Evolutionary conservation across 2,329 filamentous ascomycete genomes (phyloP).

Genomic region (Fusarium robinianum): DNA sequence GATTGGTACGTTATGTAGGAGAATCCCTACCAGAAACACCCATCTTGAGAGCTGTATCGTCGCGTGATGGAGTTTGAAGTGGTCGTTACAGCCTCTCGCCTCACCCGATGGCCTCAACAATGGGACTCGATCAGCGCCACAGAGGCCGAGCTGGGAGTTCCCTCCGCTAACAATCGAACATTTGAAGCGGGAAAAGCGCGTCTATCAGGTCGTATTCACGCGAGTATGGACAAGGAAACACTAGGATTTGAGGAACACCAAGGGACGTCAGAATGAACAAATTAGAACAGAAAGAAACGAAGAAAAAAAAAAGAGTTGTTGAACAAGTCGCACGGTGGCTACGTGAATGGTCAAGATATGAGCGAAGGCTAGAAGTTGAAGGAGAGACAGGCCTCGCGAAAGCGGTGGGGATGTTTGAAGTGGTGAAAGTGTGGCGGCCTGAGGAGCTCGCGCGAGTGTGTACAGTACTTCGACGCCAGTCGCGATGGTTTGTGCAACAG

Average conservation of each 20-base stretch:
- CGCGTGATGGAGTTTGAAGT: conserved; percentile 15
- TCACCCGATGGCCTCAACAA: conserved; percentile 23
- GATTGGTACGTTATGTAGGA: not conserved
- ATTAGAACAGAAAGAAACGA: conserved; percentile 6
- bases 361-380: conserved; percentile 12
- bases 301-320: not conserved
- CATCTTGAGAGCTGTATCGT: conserved; percentile 38
- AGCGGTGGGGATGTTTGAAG: conserved; percentile 25
- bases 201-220: conserved; percentile 28
- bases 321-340: conserved; percentile 4
- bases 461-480: no score
- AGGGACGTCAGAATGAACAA: not conserved
- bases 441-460: no score
- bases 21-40: conserved; percentile 44
- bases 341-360: conserved; percentile 8
- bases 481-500: no score
- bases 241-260: conserved; percentile 8
- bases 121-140: conserved; percentile 27
- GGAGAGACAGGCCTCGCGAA: conserved; percentile 18
- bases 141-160: conserved; percentile 14
- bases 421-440: no score
- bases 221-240: conserved; percentile 23
- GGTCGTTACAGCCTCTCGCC: conserved; percentile 16
- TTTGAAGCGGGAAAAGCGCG: conserved; percentile 25
- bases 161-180: conserved; percentile 25